These are phyloP conservation scores for Fusarium mangiferae DNA, from an alignment of 2,329 filamentous ascomycete genomes.

Conservation along the genomic window DNA sequence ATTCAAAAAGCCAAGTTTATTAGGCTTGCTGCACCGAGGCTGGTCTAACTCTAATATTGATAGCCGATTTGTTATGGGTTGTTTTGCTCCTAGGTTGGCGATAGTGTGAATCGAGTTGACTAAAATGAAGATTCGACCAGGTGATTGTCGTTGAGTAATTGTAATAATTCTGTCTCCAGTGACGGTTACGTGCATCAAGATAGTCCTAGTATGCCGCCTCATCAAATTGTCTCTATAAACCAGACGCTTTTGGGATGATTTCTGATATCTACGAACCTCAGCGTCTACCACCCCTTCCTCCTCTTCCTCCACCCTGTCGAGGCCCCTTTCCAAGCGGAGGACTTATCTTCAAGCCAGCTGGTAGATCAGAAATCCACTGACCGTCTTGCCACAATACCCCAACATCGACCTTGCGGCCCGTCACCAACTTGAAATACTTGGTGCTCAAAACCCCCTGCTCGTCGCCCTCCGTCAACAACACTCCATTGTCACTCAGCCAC, in stretches of 20 bases:
- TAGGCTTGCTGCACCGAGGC: not conserved
- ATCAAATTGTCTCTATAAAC: not conserved
- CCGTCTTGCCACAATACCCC: slow-evolving; percentile 79
- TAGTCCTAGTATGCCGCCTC: not conserved
- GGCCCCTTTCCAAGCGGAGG: slow-evolving; percentile 61
- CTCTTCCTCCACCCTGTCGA: slow-evolving; percentile 53
- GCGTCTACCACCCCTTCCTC: slow-evolving; percentile 42
- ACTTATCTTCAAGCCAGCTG: slow-evolving; percentile 63
- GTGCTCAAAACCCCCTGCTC: slow-evolving; percentile 71
- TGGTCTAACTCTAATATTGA: not conserved
- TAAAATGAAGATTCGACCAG: not conserved
- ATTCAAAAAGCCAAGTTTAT: not conserved
- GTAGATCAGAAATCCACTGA: slow-evolving; percentile 72
- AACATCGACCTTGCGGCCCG: slow-evolving; percentile 67
- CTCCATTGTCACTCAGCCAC: slow-evolving; percentile 83
- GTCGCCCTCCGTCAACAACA: slow-evolving; percentile 72
- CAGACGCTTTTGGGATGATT: not conserved
- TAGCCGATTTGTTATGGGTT: not conserved
- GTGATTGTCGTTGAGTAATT: not conserved
- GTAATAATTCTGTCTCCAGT: not conserved
- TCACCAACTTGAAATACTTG: slow-evolving; percentile 77
- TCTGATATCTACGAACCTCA: slow-evolving; percentile 16
- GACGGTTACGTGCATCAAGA: not conserved
- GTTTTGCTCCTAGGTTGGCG: not conserved
- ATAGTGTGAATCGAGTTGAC: not conserved